A percentile compares a stretch with the other conserved stretches of the same genome.
Conservation (phyloP, 2,329 filamentous ascomycete species). For the Chrysoporthe austroafricana region DNA sequence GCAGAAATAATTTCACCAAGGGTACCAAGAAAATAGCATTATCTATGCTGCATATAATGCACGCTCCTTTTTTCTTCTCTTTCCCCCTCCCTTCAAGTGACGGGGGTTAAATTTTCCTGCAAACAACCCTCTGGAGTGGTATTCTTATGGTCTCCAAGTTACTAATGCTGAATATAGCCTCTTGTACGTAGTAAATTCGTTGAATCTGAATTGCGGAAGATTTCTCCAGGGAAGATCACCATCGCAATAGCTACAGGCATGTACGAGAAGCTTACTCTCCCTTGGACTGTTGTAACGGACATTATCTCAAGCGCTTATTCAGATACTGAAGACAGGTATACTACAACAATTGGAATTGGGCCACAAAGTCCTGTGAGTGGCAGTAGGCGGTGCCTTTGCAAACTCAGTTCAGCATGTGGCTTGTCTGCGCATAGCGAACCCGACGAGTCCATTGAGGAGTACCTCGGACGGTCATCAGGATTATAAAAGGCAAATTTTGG, state of each 20-base stretch:
- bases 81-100: too few relatives aligned
- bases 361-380: not conserved
- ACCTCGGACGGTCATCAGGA: conserved; percentile 27
- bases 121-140: not conserved
- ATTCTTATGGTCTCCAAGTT: not conserved
- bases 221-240: not conserved
- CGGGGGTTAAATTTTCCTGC: not conserved
- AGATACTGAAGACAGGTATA: not conserved
- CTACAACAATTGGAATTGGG: conserved; percentile 27
- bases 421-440: conserved; percentile 27
- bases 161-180: not conserved
- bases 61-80: not conserved
- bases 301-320: not conserved
- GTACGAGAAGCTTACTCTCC: not conserved
- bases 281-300: not conserved
- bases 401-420: not conserved
- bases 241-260: not conserved
- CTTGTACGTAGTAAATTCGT: not conserved
- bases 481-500: conserved; percentile 29
- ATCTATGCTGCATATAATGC: not conserved
- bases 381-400: not conserved
- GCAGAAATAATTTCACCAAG: not conserved
- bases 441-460: conserved; percentile 31
- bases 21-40: not conserved
- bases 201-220: not conserved